phyloP scores from a whole-genome alignment of 306 rosid species.

The Neltuma alba region DNA sequence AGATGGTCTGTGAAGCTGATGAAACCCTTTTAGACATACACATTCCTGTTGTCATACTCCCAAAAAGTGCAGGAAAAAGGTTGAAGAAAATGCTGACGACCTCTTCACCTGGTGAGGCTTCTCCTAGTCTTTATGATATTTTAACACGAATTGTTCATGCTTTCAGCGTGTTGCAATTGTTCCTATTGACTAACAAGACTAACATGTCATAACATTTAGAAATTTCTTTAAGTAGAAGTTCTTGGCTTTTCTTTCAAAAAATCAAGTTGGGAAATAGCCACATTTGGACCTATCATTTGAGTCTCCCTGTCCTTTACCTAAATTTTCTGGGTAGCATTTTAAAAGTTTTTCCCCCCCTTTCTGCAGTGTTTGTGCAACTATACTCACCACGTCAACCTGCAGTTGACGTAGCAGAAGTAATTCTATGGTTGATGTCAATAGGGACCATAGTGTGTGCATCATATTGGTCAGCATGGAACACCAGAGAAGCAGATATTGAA shows the following conservation, averaged over 20 bases:
- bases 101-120: slow-evolving; percentile 61
- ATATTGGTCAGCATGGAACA: slow-evolving; percentile 95
- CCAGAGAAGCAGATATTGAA: slow-evolving; percentile 79
- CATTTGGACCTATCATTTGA: too few relatives aligned
- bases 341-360: slow-evolving; percentile 5
- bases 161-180: slow-evolving; percentile 24
- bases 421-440: slow-evolving; percentile 97
- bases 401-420: slow-evolving; percentile 92
- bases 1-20: slow-evolving; percentile 93
- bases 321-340: too few relatives aligned
- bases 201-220: not conserved
- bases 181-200: slow-evolving; percentile 6
- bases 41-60: slow-evolving; percentile 95
- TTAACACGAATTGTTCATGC: not conserved
- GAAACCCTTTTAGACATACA: slow-evolving; percentile 82
- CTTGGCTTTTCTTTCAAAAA: too few relatives aligned
- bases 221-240: not conserved
- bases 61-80: slow-evolving; percentile 83
- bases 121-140: slow-evolving; percentile 11
- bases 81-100: slow-evolving; percentile 68
- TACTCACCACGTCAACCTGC: slow-evolving; percentile 85
- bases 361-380: slow-evolving; percentile 89
- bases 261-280: too few relatives aligned
- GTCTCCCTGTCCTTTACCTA: too few relatives aligned
- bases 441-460: slow-evolving; percentile 90